Conservation (phyloP, 106 monocot species). For the Xerophyta viscosa region DNA sequence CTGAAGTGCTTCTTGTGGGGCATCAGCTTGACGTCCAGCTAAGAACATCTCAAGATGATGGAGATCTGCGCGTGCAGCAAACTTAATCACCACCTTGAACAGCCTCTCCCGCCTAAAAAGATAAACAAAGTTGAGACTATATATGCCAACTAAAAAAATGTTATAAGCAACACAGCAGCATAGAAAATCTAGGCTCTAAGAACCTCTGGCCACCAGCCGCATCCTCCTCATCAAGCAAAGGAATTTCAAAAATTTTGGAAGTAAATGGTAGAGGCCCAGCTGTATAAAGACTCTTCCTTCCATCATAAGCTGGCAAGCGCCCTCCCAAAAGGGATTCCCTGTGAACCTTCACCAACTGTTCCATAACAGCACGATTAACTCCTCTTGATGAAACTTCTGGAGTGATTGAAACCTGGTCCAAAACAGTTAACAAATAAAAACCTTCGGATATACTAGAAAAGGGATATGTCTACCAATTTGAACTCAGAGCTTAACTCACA, state of each 20-base stretch:
- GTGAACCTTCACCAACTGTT: constrained; percentile 47
- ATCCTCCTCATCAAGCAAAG: constrained; percentile 68
- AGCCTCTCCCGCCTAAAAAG: constrained; percentile 38
- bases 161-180: not conserved
- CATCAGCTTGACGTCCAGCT: constrained; percentile 66
- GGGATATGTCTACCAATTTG: not conserved
- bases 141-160: not conserved
- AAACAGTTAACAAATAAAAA: not conserved
- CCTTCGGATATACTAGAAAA: not conserved
- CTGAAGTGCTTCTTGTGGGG: constrained; percentile 85
- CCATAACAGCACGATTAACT: constrained; percentile 85
- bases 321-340: constrained; percentile 60
- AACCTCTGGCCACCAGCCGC: constrained; percentile 38
- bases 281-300: constrained; percentile 86
- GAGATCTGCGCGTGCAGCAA: constrained; percentile 71
- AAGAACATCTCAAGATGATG: constrained; percentile 67
- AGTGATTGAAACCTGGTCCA: constrained; percentile 59
- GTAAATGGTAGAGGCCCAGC: constrained; percentile 80
- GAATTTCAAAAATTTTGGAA: constrained; percentile 54
- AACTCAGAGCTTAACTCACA: constrained; percentile 27
- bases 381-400: constrained; percentile 75
- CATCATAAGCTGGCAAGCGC: constrained; percentile 88
- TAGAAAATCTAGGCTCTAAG: too few relatives aligned
- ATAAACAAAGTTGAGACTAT: not conserved
- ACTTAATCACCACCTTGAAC: constrained; percentile 66